Conservation (phyloP, 768 basidiomycete species). For the Tricholoma sp. region DNA sequence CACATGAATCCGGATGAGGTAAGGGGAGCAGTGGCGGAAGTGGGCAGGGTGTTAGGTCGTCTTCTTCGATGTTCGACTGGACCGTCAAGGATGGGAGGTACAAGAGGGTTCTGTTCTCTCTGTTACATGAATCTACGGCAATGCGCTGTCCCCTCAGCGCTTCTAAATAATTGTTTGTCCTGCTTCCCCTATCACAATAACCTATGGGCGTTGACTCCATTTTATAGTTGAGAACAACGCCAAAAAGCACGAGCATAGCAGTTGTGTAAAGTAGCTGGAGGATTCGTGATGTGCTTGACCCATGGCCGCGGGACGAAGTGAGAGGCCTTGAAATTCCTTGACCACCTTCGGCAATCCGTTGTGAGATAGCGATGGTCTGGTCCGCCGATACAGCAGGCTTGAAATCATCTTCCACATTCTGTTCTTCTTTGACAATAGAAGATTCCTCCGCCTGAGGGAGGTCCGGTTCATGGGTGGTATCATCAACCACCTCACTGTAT, state of each 20-base stretch:
- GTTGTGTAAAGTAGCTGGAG: constrained; percentile 39
- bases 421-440: constrained; percentile 4
- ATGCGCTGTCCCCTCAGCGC: constrained; percentile 37
- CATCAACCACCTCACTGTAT: constrained; percentile 18
- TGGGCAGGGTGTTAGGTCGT: constrained; percentile 41
- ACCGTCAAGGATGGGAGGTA: constrained; percentile 18
- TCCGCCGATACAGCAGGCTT: constrained; percentile 4
- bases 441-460: constrained; percentile 1
- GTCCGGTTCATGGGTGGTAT: constrained; percentile 1
- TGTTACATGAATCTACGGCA: constrained; percentile 52
- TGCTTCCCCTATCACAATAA: constrained; percentile 63
- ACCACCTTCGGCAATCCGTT: constrained; percentile 33
- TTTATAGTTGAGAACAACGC: constrained; percentile 49
- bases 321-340: constrained; percentile 8
- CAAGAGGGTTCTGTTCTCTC: constrained; percentile 46
- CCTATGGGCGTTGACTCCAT: constrained; percentile 65
- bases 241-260: constrained; percentile 28
- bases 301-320: constrained; percentile 8
- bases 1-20: constrained; percentile 58
- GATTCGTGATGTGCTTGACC: constrained; percentile 22
- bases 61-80: constrained; percentile 16
- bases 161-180: constrained; percentile 55
- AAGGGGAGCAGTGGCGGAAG: constrained; percentile 49
- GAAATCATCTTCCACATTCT: constrained; percentile 10
- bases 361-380: constrained; percentile 25